A percentile compares a stretch with the other conserved stretches of the same genome.
Evolutionary conservation across 768 basidiomycete species (phyloP).

Genomic region (Roridomyces roridus): DNA sequence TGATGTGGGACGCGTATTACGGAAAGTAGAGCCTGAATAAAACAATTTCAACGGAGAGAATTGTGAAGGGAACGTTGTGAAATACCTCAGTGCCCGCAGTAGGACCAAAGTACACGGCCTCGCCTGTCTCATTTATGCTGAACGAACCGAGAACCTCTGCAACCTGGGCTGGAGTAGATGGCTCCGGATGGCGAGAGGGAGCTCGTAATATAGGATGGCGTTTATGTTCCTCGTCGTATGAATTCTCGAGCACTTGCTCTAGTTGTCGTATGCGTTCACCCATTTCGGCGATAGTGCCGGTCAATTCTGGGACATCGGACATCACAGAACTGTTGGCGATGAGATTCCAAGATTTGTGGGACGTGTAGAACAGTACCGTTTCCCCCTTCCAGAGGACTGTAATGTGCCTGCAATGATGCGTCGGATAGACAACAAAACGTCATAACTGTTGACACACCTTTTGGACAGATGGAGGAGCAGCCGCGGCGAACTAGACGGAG

Average conservation of each 20-base stretch:
- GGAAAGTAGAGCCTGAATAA: constrained; percentile 13
- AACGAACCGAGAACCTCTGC: constrained; percentile 51
- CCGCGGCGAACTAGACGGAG: constrained; percentile 29
- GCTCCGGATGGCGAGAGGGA: not conserved
- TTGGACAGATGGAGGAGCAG: constrained; percentile 40
- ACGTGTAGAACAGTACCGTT: constrained; percentile 18
- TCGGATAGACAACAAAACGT: too few relatives aligned
- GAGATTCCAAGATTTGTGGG: not conserved
- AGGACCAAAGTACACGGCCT: constrained; percentile 56
- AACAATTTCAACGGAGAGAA: not conserved
- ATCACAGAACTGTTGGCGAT: constrained; percentile 38
- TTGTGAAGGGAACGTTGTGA: too few relatives aligned
- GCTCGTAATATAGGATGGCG: constrained; percentile 9
- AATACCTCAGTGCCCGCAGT: constrained; percentile 55
- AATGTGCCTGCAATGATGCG: too few relatives aligned
- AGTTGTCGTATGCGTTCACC: constrained; percentile 48
- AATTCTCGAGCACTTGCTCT: constrained; percentile 46
- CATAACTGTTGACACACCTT: constrained; percentile 2
- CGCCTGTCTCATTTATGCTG: constrained; percentile 46
- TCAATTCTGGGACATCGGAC: constrained; percentile 45
- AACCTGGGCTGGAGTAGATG: constrained; percentile 20
- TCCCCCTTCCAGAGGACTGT: constrained; percentile 40
- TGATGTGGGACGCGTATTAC: not conserved
- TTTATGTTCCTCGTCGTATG: not conserved
- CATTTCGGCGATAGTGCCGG: constrained; percentile 44